A percentile compares a stretch with the other conserved stretches of the same genome.
These are phyloP conservation scores for Phytophthora pistaciae DNA, from an alignment of 352 stramenopile species.

Conservation along the genomic window DNA sequence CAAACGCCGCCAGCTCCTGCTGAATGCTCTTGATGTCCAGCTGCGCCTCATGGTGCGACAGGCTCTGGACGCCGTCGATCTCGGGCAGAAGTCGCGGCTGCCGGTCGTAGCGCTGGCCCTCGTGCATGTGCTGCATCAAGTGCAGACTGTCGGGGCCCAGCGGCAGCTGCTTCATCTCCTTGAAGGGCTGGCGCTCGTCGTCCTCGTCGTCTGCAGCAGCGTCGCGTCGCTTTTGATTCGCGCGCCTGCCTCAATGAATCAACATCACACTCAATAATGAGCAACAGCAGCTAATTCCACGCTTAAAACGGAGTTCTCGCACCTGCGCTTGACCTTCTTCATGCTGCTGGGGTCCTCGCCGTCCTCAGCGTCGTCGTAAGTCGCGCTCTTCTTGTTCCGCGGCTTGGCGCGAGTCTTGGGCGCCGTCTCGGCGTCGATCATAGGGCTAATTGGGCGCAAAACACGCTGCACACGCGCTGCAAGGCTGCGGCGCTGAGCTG, in stretches of 20 bases:
- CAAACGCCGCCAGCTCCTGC: slow-evolving; percentile 55
- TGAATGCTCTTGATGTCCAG: slow-evolving; percentile 71
- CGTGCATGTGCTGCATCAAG: slow-evolving; percentile 41
- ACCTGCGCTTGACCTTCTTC: slow-evolving; percentile 59
- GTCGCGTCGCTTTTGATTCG: slow-evolving; percentile 63
- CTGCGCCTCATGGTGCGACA: slow-evolving; percentile 59
- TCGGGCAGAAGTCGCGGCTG: slow-evolving; percentile 62
- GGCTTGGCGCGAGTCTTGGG: slow-evolving; percentile 28
- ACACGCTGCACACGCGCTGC: slow-evolving; percentile 6
- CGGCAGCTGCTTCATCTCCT: slow-evolving; percentile 28
- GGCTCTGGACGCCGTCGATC: slow-evolving; percentile 60
- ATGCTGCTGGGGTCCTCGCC: slow-evolving; percentile 21
- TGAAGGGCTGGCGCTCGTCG: slow-evolving; percentile 16
- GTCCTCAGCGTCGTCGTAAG: slow-evolving; percentile 19
- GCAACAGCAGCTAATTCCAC: slow-evolving; percentile 11
- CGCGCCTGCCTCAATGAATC: slow-evolving; percentile 38
- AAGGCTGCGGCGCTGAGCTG: neutral
- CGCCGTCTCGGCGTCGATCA: slow-evolving; percentile 24
- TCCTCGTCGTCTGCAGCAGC: slow-evolving; percentile 35
- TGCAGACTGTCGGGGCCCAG: slow-evolving; percentile 40
- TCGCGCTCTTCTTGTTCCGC: slow-evolving; percentile 32
- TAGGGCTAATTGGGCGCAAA: neutral
- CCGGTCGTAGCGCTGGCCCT: slow-evolving; percentile 55
- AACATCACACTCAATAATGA: slow-evolving; percentile 11
- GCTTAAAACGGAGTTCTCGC: slow-evolving; percentile 6